phyloP scores from a whole-genome alignment of 2,329 filamentous ascomycete genomes.

The Talaromyces sp. region DNA sequence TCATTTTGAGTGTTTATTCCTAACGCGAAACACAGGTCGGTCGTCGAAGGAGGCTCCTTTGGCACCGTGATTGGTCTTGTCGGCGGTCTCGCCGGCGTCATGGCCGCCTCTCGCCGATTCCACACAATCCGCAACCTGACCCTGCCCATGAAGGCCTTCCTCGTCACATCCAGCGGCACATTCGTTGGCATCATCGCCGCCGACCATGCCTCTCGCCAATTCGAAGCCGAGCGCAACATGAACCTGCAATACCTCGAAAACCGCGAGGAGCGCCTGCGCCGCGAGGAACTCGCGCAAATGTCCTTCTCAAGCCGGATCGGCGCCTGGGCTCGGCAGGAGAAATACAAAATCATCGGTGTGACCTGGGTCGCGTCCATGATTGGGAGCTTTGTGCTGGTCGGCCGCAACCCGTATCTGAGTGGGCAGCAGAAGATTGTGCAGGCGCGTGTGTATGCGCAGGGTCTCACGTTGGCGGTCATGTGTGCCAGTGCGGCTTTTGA shows the following conservation, averaged over 20 bases:
- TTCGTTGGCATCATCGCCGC: constrained; percentile 85
- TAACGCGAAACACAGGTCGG: constrained; percentile 44
- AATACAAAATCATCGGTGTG: constrained; percentile 78
- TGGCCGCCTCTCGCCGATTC: constrained; percentile 65
- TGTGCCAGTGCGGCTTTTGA: constrained; percentile 79
- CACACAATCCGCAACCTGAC: constrained; percentile 74
- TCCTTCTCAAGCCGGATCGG: constrained; percentile 55
- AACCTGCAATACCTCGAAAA: constrained; percentile 61
- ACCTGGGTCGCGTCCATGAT: constrained; percentile 80
- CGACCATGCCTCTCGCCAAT: constrained; percentile 66
- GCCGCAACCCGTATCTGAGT: constrained; percentile 67
- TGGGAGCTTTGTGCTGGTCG: constrained; percentile 66
- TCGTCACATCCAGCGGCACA: constrained; percentile 74
- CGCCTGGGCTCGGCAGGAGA: constrained; percentile 70
- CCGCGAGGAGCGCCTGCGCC: constrained; percentile 50
- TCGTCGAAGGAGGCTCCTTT: constrained; percentile 70
- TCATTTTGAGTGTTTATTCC: neutral
- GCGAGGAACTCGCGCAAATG: constrained; percentile 52
- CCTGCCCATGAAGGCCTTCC: constrained; percentile 83
- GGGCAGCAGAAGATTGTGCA: constrained; percentile 85
- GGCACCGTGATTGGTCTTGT: constrained; percentile 66
- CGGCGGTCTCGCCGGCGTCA: constrained; percentile 61
- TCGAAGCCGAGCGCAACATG: constrained; percentile 65
- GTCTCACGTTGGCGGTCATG: constrained; percentile 76
- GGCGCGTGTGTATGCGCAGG: constrained; percentile 90